A percentile compares a stretch with the other conserved stretches of the same genome.
Evolutionary conservation across 2,329 filamentous ascomycete genomes (phyloP).

Genomic region (Alternaria atra): DNA sequence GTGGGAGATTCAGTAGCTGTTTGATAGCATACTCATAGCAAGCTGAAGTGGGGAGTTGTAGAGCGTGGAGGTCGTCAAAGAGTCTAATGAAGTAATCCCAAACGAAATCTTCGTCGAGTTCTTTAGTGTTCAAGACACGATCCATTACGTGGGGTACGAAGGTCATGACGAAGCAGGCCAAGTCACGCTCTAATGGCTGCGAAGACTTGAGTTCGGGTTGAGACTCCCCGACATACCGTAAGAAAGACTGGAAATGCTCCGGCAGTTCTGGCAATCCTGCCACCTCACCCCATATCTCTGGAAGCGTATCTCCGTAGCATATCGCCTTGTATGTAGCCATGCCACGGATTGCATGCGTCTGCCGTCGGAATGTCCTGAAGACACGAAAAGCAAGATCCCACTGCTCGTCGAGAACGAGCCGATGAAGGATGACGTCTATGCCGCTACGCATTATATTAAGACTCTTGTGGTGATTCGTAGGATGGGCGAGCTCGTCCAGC

Average conservation of each 20-base stretch:
- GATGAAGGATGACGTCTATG: slow-evolving; percentile 41
- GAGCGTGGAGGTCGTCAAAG: slow-evolving; percentile 32
- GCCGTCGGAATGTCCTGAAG: slow-evolving; percentile 29
- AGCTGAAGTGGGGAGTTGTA: slow-evolving; percentile 27
- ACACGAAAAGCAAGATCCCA: slow-evolving; percentile 49
- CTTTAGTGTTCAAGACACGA: slow-evolving; percentile 26
- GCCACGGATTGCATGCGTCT: slow-evolving; percentile 8
- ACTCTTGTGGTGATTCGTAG: neutral
- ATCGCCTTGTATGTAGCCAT: slow-evolving; percentile 4
- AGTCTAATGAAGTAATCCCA: slow-evolving; percentile 36
- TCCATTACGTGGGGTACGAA: slow-evolving; percentile 42
- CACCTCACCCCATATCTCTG: slow-evolving; percentile 38
- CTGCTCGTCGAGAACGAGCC: slow-evolving; percentile 42
- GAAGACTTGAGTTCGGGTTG: slow-evolving; percentile 34
- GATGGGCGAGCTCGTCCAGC: slow-evolving; percentile 51
- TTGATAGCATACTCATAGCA: slow-evolving; percentile 42
- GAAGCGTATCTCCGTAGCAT: slow-evolving; percentile 19
- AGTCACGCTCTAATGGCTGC: slow-evolving; percentile 17
- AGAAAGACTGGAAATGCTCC: slow-evolving; percentile 37
- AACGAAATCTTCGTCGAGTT: slow-evolving; percentile 38
- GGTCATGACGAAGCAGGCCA: slow-evolving; percentile 37
- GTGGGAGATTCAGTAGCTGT: slow-evolving; percentile 34
- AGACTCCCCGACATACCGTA: slow-evolving; percentile 36
- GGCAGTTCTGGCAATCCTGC: slow-evolving; percentile 35
- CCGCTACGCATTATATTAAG: slow-evolving; percentile 30